Percentiles rank a stretch among this genome's conserved stretches.
Conservation (phyloP, 225 moss, liverwort and hornwort species). For the Physcomitrellopsis africana region DNA sequence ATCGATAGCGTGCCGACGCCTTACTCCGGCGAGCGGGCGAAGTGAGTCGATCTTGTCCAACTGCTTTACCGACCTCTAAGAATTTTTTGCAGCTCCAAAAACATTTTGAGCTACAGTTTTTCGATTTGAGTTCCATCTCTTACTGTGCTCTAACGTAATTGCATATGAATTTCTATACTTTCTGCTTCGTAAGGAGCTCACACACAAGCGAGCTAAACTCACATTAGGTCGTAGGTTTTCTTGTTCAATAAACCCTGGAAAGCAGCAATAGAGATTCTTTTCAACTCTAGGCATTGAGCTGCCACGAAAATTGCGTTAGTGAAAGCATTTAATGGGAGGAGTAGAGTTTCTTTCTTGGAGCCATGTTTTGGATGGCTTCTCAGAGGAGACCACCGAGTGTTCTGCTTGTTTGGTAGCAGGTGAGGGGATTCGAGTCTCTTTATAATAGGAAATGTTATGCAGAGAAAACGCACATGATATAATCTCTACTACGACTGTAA, state of each 20-base stretch:
- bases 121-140: background rate
- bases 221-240: too few relatives aligned
- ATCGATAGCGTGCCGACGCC: slow-evolving; percentile 60
- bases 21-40: slow-evolving; percentile 55
- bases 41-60: slow-evolving; percentile 35
- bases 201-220: too few relatives aligned
- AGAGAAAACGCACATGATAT: background rate
- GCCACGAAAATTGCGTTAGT: too few relatives aligned
- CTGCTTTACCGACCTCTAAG: slow-evolving; percentile 2
- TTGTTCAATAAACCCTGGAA: too few relatives aligned
- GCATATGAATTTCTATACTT: background rate
- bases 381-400: background rate
- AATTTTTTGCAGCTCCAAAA: background rate
- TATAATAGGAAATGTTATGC: slow-evolving; percentile 7
- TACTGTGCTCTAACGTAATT: too few relatives aligned
- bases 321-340: background rate
- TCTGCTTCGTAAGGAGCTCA: background rate
- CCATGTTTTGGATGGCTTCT: background rate
- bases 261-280: too few relatives aligned
- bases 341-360: background rate
- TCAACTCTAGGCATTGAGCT: too few relatives aligned
- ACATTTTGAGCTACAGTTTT: background rate
- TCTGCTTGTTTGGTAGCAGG: background rate
- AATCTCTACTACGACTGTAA: background rate
- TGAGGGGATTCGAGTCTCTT: background rate